phyloP scores from a whole-genome alignment of 148 eudicot genomes.

The Camellia japonica region DNA sequence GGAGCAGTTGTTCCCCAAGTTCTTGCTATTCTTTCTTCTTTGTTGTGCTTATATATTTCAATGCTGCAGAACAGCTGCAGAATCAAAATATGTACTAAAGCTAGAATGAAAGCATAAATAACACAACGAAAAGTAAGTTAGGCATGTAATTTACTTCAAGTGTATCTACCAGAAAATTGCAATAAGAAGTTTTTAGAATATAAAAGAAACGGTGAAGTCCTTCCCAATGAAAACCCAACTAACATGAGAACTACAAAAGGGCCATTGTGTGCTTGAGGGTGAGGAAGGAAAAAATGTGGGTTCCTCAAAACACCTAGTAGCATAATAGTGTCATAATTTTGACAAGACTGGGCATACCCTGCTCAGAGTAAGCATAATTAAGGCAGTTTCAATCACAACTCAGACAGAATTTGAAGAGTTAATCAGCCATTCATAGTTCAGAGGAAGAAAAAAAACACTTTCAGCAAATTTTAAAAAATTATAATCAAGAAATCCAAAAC shows the following conservation, averaged over 20 bases:
- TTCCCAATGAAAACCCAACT: not conserved
- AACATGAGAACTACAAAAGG: not conserved
- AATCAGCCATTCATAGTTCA: not conserved
- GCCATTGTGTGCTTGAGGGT: not conserved
- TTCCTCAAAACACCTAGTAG: not conserved
- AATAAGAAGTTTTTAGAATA: not conserved
- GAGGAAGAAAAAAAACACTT: not conserved
- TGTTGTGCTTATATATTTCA: constrained; percentile 76
- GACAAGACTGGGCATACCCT: not conserved
- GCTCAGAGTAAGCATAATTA: not conserved
- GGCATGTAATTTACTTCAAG: not conserved
- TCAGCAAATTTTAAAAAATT: not conserved
- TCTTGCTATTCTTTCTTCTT: constrained; percentile 86
- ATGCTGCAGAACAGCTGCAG: constrained; percentile 35
- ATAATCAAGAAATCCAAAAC: not conserved
- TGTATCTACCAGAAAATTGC: not conserved
- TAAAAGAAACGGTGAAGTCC: not conserved
- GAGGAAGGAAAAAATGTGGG: not conserved
- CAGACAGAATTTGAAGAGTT: not conserved
- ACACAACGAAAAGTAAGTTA: not conserved
- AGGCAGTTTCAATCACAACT: not conserved
- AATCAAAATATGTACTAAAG: not conserved
- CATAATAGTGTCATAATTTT: not conserved
- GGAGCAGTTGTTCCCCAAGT: constrained; percentile 85
- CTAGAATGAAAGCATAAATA: not conserved